Conservation (phyloP, 371 early-diverging fungal species). For the Dentiscutata heterogama region DNA sequence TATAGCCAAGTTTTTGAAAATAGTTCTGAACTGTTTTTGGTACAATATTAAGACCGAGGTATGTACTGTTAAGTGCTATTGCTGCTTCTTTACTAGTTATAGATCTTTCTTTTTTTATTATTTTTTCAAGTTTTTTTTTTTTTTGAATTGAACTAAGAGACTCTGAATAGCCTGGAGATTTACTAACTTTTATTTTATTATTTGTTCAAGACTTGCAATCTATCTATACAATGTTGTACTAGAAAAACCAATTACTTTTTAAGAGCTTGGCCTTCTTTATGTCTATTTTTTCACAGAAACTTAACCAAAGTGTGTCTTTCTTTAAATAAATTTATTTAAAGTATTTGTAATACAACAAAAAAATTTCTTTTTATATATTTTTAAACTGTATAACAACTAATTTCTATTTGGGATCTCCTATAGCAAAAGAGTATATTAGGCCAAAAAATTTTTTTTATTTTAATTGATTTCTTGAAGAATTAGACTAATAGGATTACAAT, state of each 20-base stretch:
- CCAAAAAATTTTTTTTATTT: too few species aligned
- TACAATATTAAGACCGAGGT: background rate
- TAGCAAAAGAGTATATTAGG: too few species aligned
- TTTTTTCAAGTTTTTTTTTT: background rate
- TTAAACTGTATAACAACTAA: too few species aligned
- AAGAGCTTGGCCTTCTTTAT: background rate
- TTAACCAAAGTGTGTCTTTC: background rate
- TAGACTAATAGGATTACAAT: too few species aligned
- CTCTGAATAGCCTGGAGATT: background rate
- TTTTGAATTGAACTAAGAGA: background rate
- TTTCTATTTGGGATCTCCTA: too few species aligned
- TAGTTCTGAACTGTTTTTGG: background rate
- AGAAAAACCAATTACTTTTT: background rate
- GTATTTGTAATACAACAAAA: too few species aligned
- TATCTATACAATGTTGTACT: background rate
- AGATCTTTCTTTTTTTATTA: background rate
- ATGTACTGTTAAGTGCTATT: background rate
- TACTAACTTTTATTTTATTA: background rate
- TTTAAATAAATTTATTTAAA: background rate
- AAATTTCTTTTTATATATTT: too few species aligned
- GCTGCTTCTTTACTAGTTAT: background rate
- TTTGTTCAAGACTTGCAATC: background rate
- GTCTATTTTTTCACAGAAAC: background rate
- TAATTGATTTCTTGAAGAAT: too few species aligned
- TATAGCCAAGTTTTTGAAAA: conserved; percentile 5